A percentile compares a stretch with the other conserved stretches of the same genome.
These are phyloP conservation scores for Galerina marginata DNA, from an alignment of 768 basidiomycete species.

Conservation along the genomic window DNA sequence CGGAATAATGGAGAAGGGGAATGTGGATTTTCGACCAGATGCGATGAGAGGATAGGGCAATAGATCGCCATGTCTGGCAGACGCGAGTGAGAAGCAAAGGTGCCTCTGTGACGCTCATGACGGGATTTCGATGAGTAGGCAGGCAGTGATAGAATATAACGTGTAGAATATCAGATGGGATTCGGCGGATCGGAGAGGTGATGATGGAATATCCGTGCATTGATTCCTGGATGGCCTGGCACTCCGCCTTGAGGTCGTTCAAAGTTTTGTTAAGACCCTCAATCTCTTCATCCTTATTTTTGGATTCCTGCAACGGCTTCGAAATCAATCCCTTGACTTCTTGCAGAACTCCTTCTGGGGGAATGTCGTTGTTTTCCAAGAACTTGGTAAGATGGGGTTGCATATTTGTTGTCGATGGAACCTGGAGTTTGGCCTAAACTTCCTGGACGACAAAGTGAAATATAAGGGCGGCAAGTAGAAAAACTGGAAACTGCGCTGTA, in stretches of 20 bases:
- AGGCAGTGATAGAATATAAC: not conserved
- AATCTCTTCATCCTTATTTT: not conserved
- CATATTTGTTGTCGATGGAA: too few species aligned
- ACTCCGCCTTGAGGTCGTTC: not conserved
- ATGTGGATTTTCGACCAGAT: slow-evolving; percentile 8
- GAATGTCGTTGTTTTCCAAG: not conserved
- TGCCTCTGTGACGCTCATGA: not conserved
- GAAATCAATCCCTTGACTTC: not conserved
- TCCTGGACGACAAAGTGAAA: too few species aligned
- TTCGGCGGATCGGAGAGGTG: not conserved
- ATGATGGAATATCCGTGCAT: not conserved
- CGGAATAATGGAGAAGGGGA: not conserved
- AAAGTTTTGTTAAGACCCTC: not conserved
- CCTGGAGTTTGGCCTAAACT: too few species aligned
- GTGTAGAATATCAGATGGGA: not conserved
- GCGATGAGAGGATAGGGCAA: slow-evolving; percentile 7
- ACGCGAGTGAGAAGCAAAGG: not conserved
- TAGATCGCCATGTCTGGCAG: not conserved
- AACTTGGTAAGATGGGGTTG: too few species aligned
- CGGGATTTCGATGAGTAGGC: not conserved
- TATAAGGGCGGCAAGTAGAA: too few species aligned
- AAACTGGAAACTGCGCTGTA: too few species aligned
- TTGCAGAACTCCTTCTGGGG: not conserved
- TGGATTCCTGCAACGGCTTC: not conserved
- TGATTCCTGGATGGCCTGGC: not conserved